phyloP scores from a whole-genome alignment of 2,329 filamentous ascomycete species.

The Ceratocystis papillata region DNA sequence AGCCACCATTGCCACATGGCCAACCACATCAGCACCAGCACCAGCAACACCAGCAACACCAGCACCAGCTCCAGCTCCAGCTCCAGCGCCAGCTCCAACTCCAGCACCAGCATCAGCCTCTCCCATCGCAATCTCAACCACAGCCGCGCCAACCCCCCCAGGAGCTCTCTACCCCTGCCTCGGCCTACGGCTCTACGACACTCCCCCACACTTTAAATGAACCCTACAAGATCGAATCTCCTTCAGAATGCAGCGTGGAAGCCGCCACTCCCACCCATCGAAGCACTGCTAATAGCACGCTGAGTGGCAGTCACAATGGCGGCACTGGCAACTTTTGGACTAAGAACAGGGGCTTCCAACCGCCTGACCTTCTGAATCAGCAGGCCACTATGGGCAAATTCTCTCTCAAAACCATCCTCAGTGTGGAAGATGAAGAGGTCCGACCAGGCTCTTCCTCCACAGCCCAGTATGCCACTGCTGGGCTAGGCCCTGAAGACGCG shows the following conservation, averaged over 20 bases:
- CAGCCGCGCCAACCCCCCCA: background rate
- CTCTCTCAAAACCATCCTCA: conserved; percentile 31
- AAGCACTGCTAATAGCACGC: conserved; percentile 15
- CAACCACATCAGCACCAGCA: background rate
- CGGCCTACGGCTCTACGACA: background rate
- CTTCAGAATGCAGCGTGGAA: conserved; percentile 8
- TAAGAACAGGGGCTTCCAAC: conserved; percentile 29
- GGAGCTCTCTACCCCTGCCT: conserved; percentile 7
- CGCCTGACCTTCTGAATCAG: conserved; percentile 31
- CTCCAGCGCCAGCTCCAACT: background rate
- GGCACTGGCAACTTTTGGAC: conserved; percentile 18
- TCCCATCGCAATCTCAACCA: too few relatives aligned
- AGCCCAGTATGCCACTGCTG: background rate
- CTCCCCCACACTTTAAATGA: conserved; percentile 11
- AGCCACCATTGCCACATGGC: background rate
- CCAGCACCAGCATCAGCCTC: background rate
- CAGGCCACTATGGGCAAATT: conserved; percentile 32
- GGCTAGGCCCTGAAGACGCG: conserved; percentile 8
- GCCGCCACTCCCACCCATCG: background rate
- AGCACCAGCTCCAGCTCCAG: background rate
- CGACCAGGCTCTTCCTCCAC: background rate
- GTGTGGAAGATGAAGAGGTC: conserved; percentile 23
- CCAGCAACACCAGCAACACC: background rate
- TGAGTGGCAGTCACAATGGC: conserved; percentile 6
- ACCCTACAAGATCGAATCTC: conserved; percentile 15